Evolutionary conservation across 176 grass and related monocot species (phyloP), one percentile per base, ranked within the genome.

Genomic region (Eleusine coracana): DNA sequence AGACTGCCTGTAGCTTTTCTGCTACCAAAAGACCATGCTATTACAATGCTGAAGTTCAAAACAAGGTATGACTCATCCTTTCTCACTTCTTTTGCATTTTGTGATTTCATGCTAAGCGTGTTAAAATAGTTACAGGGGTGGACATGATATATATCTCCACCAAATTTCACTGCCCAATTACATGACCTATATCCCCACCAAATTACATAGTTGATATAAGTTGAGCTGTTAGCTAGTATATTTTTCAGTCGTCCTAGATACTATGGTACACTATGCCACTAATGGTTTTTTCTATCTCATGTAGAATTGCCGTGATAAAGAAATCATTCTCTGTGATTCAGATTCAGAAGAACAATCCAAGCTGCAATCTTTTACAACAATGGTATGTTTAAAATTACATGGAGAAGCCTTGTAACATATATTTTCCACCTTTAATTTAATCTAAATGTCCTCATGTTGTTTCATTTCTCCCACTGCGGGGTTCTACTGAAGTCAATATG

Each of bases 341-440:
- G 88, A 89, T 85, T 85, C 78, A 85, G 88, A 56, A 73, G 81
- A 89, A 76, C 42, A 88, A 79, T 15, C 56, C 21, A 60, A 60
- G 56, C 56, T 8, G n/a, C 21, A 60, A 60, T 60, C 7, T 25
- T 60, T n/a, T 25, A 60, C 2, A 60, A 25, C 21, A 23, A 25
- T 60, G 56, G 56, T 60, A 60, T 60, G 56, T 7, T 60, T 60
- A n/a, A 60, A 60, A 58, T n/a, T 58, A n/a, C 18, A 58, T 58
- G 54, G 6, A 23, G 5, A 59, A 59, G 55, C 21, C 18, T 60
- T 60, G 21, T 60, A 60, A 60, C 20, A 60, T 25, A 9, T n/a
- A 15, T 55, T 55, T 60, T 25, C 10, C 11, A 10, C 7, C 21
- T 2, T 9, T 34, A 34, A 34, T 60, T 60, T 25, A 60, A 60